These are phyloP conservation scores for Penicillium sp. DNA, from an alignment of 2,329 filamentous ascomycete species.

Conservation along the genomic window DNA sequence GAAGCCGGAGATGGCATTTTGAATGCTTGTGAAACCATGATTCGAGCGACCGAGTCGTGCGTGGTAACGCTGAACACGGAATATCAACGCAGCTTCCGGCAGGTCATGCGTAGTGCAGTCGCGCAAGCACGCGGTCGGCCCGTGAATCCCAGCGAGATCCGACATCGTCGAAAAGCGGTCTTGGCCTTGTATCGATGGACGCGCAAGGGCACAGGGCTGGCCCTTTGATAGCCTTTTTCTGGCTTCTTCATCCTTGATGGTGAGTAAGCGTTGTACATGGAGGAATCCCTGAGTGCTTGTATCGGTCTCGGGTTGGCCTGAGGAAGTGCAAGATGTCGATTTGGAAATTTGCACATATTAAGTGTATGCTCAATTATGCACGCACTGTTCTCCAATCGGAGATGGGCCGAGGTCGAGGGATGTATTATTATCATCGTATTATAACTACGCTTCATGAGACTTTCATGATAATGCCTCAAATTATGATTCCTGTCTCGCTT, in stretches of 20 bases:
- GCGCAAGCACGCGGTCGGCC: constrained; percentile 83
- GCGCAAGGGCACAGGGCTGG: constrained; percentile 84
- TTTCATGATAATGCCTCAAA: not conserved
- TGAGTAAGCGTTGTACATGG: not conserved
- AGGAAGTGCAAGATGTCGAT: not conserved
- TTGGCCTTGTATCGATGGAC: constrained; percentile 88
- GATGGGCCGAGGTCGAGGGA: not conserved
- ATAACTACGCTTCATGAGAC: not conserved
- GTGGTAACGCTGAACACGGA: constrained; percentile 90
- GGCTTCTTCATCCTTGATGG: not conserved
- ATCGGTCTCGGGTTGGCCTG: not conserved
- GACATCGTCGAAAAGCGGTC: constrained; percentile 80
- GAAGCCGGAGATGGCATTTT: constrained; percentile 86
- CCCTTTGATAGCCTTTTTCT: constrained; percentile 40
- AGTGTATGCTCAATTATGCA: not conserved
- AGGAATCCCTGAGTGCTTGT: not conserved
- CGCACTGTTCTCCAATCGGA: not conserved
- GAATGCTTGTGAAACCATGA: constrained; percentile 88
- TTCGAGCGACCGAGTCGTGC: constrained; percentile 88
- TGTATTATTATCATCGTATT: not conserved
- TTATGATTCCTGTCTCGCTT: not conserved
- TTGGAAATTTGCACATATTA: not conserved
- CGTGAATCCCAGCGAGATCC: constrained; percentile 83
- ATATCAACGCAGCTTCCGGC: constrained; percentile 94
- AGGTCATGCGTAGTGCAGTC: constrained; percentile 90